Evolutionary conservation across 2,329 filamentous ascomycete genomes (phyloP).

Genomic region (Pyrenochaeta sp.): DNA sequence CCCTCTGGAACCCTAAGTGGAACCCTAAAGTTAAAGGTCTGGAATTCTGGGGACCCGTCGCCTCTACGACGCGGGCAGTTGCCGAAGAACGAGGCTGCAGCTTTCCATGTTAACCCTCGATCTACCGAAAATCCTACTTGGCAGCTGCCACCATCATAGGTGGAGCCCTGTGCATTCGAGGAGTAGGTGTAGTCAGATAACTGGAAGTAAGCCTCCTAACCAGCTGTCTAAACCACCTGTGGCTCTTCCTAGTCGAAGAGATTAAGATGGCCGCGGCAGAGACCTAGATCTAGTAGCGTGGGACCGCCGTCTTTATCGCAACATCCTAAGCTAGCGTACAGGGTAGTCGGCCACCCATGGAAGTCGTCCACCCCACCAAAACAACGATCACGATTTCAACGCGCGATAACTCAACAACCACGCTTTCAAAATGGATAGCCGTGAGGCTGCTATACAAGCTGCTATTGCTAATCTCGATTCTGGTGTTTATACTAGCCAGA

Average conservation of each 20-base stretch:
- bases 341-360: no score
- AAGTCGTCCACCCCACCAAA: no score
- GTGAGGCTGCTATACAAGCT: no score
- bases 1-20: conserved; percentile 50
- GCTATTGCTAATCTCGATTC: no score
- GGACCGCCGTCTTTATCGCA: conserved; percentile 42
- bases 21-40: conserved; percentile 54
- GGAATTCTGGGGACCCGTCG: conserved; percentile 32
- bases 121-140: conserved; percentile 55
- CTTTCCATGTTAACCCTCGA: conserved; percentile 52
- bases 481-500: no score
- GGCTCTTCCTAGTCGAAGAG: conserved; percentile 52
- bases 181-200: conserved; percentile 18
- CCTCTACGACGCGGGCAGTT: conserved; percentile 53
- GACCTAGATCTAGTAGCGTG: conserved; percentile 30
- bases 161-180: conserved; percentile 35
- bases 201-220: conserved; percentile 48
- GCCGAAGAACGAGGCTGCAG: conserved; percentile 54
- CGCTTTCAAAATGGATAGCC: no score
- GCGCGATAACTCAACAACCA: no score
- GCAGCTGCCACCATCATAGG: conserved; percentile 55
- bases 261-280: conserved; percentile 52
- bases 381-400: no score
- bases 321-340: conserved; percentile 55
- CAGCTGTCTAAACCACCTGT: conserved; percentile 50